phyloP scores from a whole-genome alignment of 306 rosid genomes.

The Sphenostylis stenocarpa region DNA sequence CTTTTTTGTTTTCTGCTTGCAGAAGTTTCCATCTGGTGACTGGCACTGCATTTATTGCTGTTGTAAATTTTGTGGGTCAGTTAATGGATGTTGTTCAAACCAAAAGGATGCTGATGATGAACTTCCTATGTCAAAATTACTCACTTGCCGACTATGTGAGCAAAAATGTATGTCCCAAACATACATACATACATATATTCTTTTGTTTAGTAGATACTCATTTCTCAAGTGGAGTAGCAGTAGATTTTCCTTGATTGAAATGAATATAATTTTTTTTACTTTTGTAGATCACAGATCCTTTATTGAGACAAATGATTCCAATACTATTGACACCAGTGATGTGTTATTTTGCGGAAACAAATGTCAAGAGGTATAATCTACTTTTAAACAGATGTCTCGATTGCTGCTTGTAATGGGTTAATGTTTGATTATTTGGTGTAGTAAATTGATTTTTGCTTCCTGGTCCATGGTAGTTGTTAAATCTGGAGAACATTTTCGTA shows the following conservation, averaged over 20 bases:
- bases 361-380: slow-evolving; percentile 67
- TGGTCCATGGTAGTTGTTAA: slow-evolving; percentile 21
- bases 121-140: slow-evolving; percentile 37
- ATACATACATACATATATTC: slow-evolving; percentile 8
- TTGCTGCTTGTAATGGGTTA: slow-evolving; percentile 21
- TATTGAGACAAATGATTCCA: slow-evolving; percentile 43
- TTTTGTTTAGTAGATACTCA: slow-evolving; percentile 23
- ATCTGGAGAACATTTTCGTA: slow-evolving; percentile 1
- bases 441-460: slow-evolving; percentile 21
- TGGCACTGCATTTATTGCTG: slow-evolving; percentile 93
- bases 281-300: slow-evolving; percentile 73
- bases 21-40: slow-evolving; percentile 90
- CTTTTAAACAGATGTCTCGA: slow-evolving; percentile 11
- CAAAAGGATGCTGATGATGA: slow-evolving; percentile 39
- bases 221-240: not conserved
- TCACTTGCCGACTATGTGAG: slow-evolving; percentile 71
- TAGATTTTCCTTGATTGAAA: slow-evolving; percentile 24
- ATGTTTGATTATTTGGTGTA: slow-evolving; percentile 25
- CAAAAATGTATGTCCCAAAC: slow-evolving; percentile 67
- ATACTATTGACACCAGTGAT: slow-evolving; percentile 34
- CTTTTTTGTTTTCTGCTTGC: slow-evolving; percentile 42
- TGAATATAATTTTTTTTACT: slow-evolving; percentile 24
- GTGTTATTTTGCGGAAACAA: slow-evolving; percentile 65
- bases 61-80: slow-evolving; percentile 86
- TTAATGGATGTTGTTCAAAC: slow-evolving; percentile 39